Evolutionary conservation across 805 yeast species (phyloP).

Genomic region (Candida gorgasii): DNA sequence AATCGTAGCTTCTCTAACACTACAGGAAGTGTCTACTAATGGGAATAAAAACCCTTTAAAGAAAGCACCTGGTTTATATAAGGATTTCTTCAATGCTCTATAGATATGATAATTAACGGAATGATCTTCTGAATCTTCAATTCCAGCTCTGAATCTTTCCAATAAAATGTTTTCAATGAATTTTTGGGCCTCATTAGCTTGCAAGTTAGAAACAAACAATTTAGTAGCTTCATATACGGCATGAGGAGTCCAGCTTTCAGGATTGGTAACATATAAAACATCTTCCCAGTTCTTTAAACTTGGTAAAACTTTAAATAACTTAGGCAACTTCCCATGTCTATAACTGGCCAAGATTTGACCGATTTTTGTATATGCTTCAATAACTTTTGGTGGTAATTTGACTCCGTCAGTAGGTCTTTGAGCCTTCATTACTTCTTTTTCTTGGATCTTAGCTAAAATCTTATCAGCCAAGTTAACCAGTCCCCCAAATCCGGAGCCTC

Average conservation of each 20-base stretch:
- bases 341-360: conserved; percentile 85
- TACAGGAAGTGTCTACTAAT: conserved; percentile 81
- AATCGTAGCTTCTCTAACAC: conserved; percentile 91
- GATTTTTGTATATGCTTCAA: conserved; percentile 89
- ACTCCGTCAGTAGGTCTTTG: conserved; percentile 63
- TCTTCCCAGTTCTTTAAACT: conserved; percentile 94
- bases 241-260: conserved; percentile 92
- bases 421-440: conserved; percentile 52
- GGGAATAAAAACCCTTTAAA: conserved; percentile 96
- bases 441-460: conserved; percentile 85
- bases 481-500: conserved; percentile 26
- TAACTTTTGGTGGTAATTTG: conserved; percentile 91
- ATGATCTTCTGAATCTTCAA: conserved; percentile 74
- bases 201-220: conserved; percentile 85
- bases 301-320: conserved; percentile 92
- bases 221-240: conserved; percentile 94
- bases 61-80: conserved; percentile 96
- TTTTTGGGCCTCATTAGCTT: conserved; percentile 84
- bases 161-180: conserved; percentile 68
- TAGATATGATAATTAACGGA: conserved; percentile 89
- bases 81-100: conserved; percentile 85
- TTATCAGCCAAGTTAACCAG: conserved; percentile 84
- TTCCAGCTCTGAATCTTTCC: conserved; percentile 69
- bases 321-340: conserved; percentile 96
- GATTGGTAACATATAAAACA: conserved; percentile 87